Conservation (phyloP, 305 asterid species). For the Ilex paraguariensis region DNA sequence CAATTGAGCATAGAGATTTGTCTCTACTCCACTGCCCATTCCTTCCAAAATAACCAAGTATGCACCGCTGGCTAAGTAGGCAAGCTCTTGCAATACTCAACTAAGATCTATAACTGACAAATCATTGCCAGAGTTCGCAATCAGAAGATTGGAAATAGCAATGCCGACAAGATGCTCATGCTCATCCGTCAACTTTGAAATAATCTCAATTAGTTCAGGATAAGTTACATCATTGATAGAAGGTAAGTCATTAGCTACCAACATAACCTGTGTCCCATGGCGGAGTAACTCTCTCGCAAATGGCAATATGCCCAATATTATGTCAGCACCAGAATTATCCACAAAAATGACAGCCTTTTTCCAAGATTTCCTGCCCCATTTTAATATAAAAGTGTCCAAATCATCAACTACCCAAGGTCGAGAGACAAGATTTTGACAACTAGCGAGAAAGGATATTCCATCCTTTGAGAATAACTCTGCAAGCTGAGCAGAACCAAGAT, state of each 20-base stretch:
- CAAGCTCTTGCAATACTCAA: constrained; percentile 84
- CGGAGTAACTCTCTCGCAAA: constrained; percentile 87
- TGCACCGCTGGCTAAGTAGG: constrained; percentile 80
- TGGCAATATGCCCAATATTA: constrained; percentile 87
- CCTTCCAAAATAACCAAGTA: constrained; percentile 95
- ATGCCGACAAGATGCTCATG: constrained; percentile 76
- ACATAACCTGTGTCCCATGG: constrained; percentile 76
- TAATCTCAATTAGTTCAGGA: constrained; percentile 64
- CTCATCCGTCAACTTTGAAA: constrained; percentile 84
- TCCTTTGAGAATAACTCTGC: constrained; percentile 91
- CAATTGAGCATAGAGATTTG: constrained; percentile 88
- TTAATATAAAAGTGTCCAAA: constrained; percentile 62
- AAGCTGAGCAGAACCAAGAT: constrained; percentile 98
- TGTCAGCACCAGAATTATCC: constrained; percentile 93
- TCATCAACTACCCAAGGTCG: constrained; percentile 98
- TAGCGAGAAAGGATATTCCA: constrained; percentile 91
- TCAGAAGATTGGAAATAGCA: constrained; percentile 73
- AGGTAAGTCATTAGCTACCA: constrained; percentile 94
- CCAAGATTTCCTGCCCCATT: constrained; percentile 66
- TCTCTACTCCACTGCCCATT: constrained; percentile 98
- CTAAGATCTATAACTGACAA: constrained; percentile 92
- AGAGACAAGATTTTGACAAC: constrained; percentile 85
- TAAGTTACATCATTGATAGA: constrained; percentile 91
- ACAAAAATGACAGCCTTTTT: constrained; percentile 80
- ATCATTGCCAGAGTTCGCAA: constrained; percentile 92